Evolutionary conservation across 2,329 filamentous ascomycete genomes (phyloP), one percentile per base, ranked within the genome.

Genomic region (Fusarium sp.): DNA sequence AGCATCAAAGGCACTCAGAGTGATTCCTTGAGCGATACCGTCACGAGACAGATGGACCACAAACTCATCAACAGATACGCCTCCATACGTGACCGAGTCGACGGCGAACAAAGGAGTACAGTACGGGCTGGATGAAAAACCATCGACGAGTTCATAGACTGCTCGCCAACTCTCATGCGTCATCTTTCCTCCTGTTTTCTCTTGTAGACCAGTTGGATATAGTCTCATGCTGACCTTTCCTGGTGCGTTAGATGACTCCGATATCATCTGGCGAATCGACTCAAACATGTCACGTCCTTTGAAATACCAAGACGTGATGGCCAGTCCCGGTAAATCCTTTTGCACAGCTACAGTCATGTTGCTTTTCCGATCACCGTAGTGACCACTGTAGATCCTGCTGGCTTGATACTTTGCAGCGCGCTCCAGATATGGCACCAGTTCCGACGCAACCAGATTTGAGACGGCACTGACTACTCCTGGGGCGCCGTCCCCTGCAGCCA

Each of bases 221-320:
- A 57, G 49, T n/a, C 54, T 49, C 54, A 57, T 57, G 32, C 54
- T 57, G 8, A 49, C 41, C 13, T 57, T 57, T 2, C 54, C 54
- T 13, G 32, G 13, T 5, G 20, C 32, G 9, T 23, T 37, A 6
- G 23, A n/a, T 7, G 32, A 27, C 7, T n/a, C 54, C 9, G 54
- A 27, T 7, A 57, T 30, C 6, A 57, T 33, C 18, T 37, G 10
- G 1, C 32, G 41, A 6, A 57, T 26, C 14, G 20, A 38, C 12
- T 49, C 23, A 30, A 57, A 57, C 54, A 57, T 57, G 2, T 57
- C 18, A 10, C 18, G 41, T 3, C 42, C 54, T 23, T 57, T 6
- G 1, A 18, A 5, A 12, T 10, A 2, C 54, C 54, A 57, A 17
- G 54, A 57, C n/a, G 41, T 38, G 23, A 57, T 23, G 3, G 20